Base-by-base conservation (phyloP, 2,329 filamentous ascomycete genomes). In the Westerdykella aurantiaca region DNA sequence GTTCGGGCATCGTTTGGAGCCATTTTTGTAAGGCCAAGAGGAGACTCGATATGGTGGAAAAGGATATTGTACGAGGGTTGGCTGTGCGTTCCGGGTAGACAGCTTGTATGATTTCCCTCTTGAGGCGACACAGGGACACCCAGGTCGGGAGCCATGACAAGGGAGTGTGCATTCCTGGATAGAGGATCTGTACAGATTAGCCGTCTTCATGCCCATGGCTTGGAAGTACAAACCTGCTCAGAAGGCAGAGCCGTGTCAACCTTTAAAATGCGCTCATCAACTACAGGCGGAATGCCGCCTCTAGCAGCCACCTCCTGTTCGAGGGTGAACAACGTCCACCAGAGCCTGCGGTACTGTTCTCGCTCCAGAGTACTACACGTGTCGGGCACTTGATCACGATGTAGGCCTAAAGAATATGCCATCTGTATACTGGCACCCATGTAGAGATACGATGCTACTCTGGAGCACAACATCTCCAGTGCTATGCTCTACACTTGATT, bases 401-500 rank as follows among this genome's bases (percentile, higher is more conserved):
- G 63, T 14, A 67, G 41, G 21, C 64, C 64, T 6, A 67, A 53
- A 11, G 64, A 62, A 40, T 60, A 67, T 0, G 64, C 63, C 43
- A 66, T 66, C 33, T 66, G 63, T 3, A 67, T 54, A 35, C 57
- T 60, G 6, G 61, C 62, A 5, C 64, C 64, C 46, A 66, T 65
- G 34, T 64, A 67, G 0, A 67, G 47, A 39, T 67, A 67, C 6
- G 63, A 60, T 13, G 57, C 62, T 6, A 64, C 58, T 46, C 63
- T 58, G 5, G 60, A 65, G 35, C 63, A 61, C 6, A 61, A 43
- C 33, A 62, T 65, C 37, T 67, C 63, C 37, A 65, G 56, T 1
- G 56, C 61, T 21, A 67, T 57, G 38, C 59, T 64, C 63, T 67
- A 33, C 5, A 34, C 4, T 21, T 3, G 10, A 9, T 44, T 25